Conservation (phyloP, 768 basidiomycete genomes). For the Leucogyrophana mollusca region DNA sequence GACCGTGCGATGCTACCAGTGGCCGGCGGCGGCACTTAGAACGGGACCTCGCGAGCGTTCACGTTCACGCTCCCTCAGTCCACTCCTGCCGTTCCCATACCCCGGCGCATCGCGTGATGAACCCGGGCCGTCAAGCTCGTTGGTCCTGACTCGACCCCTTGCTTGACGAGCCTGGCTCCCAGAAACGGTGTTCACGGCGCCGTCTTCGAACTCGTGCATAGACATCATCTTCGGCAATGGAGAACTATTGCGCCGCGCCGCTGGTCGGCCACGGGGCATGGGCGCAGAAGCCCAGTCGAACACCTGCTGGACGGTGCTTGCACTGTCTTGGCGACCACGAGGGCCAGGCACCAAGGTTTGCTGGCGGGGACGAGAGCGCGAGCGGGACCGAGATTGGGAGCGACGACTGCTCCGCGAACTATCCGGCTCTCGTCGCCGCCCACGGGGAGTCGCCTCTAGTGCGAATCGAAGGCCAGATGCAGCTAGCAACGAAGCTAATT, state of each 20-base stretch:
- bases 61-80: constrained; percentile 46
- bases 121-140: constrained; percentile 49
- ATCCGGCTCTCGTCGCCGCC: constrained; percentile 45
- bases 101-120: constrained; percentile 53
- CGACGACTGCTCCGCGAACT: constrained; percentile 29
- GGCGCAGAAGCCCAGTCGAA: constrained; percentile 47
- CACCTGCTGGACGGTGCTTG: constrained; percentile 41
- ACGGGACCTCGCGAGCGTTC: constrained; percentile 3
- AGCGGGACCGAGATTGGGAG: constrained; percentile 39
- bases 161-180: constrained; percentile 25
- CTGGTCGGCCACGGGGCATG: constrained; percentile 43
- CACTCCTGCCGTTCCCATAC: constrained; percentile 64
- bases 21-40: constrained; percentile 13
- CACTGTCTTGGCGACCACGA: constrained; percentile 20
- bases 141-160: constrained; percentile 54
- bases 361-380: constrained; percentile 37
- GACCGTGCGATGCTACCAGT: constrained; percentile 17
- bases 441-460: constrained; percentile 48
- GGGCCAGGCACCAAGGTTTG: constrained; percentile 7
- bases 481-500: constrained; percentile 34
- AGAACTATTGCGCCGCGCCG: constrained; percentile 54
- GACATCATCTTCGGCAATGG: constrained; percentile 49
- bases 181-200: constrained; percentile 20
- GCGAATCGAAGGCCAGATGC: constrained; percentile 34
- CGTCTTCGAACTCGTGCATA: constrained; percentile 32